Base-by-base conservation (phyloP, 2,329 filamentous ascomycete species). In the Aspergillus aculeatus region DNA sequence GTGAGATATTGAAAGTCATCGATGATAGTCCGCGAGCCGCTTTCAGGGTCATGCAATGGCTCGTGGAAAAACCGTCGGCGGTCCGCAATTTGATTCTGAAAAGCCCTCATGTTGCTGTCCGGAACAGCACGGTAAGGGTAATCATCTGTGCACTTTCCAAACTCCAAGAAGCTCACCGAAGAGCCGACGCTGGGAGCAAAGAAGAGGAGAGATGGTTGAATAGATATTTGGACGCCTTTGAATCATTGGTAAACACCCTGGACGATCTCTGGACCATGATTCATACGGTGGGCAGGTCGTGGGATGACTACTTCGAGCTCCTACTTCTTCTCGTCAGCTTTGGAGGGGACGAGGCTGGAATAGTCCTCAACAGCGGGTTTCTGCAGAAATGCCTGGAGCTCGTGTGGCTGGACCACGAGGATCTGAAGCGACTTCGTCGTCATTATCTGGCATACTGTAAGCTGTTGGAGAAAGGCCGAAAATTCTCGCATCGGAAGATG, bases 271-370 rank as follows among this genome's bases (percentile, higher is more conserved):
- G 86, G 84, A 77, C 82, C 3, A 78, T 76, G n/a, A 86, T 92
- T 58, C 86, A 90, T 61, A 74, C 78, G 2, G 79, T 83, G 50
- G 77, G 86, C 29, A 84, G 87, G 58, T 84, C 89, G 3, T 95
- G 91, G 91, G 84, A 87, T 47, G 90, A 94, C 68, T 88, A 89
- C 59, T 94, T 94, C 70, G 83, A 84, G 12, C 82, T 89, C n/a
- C 79, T 93, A 62, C 70, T 83, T n/a, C 78, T 78, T n/a, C 88
- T 93, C 69, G 85, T 86, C 14, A 80, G 78, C 50, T 74, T 91
- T 57, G 89, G 89, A 1, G 74, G 79, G 3, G 72, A 80, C 5
- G 87, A 91, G 71, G 80, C 83, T 21, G 78, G 79, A 2, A 70
- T 83, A 5, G 78, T 92, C 24, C 78, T 93, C 24, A 82, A 86